Base-by-base conservation (phyloP, 2,329 filamentous ascomycete genomes). In the Grosmannia clavigera region DNA sequence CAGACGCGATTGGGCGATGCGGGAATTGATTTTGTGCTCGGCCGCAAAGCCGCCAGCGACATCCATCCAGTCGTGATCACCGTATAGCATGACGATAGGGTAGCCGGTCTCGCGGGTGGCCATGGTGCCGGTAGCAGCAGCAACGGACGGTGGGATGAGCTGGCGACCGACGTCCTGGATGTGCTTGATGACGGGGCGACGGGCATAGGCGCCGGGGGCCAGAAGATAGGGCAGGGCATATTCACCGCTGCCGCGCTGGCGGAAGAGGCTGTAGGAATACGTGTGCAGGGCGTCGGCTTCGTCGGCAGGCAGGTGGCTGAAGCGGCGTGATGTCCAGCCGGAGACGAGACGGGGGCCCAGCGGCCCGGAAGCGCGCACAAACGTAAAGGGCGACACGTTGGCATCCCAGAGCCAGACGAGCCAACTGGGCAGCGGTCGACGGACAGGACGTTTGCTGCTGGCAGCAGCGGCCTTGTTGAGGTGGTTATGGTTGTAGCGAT, bases 51-150 rank as follows among this genome's bases (percentile, higher is more conserved):
- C 94, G 33, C 92, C 94, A 0, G 84, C 84, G 10, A 94, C 85
- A 66, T 99, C 94, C 94, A 99, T 99, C 94, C 94, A 99, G 76
- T 99, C 94, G 68, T 94, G 86, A 67, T 97, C 92, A 64, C 94
- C 94, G 70, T 99, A 99, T 88, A 97, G 92, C 70, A 99, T 82
- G 10, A 97, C 81, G 38, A 97, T 78, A 0, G 94, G 92, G 57
- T 91, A 78, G 1, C 92, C 91, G 0, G 80, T 87, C 66, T 84
- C 81, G 31, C 70, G 69, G 19, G 70, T 3, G 67, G 70, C 0
- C 72, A 69, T 25, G 66, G 33, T 0, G 66, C 66, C 4, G 67
- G 69, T 4, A 69, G 69, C 5, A 62, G 62, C 16, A 61, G 57
- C 46, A 19, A 35, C 33, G 2, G 71, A 65, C 64, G 72, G 65